A percentile compares a stretch with the other conserved stretches of the same genome.
phyloP scores from a whole-genome alignment of 768 basidiomycete species.

The Cyclocybe aegerita region DNA sequence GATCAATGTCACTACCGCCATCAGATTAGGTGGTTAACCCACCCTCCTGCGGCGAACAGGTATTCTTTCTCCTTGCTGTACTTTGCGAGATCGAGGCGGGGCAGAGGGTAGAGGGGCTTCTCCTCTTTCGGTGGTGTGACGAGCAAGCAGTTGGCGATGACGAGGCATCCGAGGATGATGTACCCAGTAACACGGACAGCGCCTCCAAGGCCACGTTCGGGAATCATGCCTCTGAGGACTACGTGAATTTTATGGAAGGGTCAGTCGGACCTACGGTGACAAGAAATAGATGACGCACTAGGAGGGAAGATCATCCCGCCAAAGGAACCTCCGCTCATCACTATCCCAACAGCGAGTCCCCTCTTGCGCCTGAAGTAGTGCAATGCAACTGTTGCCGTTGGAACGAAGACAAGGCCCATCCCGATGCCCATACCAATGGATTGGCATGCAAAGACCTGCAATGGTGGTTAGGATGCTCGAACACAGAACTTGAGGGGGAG shows the following conservation, averaged over 20 bases:
- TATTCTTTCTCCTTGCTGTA: conserved; percentile 32
- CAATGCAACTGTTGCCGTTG: conserved; percentile 42
- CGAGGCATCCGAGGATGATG: conserved; percentile 22
- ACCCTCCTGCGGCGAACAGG: conserved; percentile 27
- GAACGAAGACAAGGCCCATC: conserved; percentile 51
- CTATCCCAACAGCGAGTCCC: conserved; percentile 36
- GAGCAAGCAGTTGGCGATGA: conserved; percentile 28
- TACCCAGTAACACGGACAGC: conserved; percentile 29
- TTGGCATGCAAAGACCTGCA: conserved; percentile 44
- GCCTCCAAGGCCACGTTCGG: conserved; percentile 24
- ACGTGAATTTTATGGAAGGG: background rate
- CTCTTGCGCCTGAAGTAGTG: conserved; percentile 43
- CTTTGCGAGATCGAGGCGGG: conserved; percentile 24
- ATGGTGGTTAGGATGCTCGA: background rate
- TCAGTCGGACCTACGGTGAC: background rate
- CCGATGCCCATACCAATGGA: conserved; percentile 54
- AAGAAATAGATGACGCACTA: conserved; percentile 17
- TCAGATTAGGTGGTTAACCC: conserved; percentile 3
- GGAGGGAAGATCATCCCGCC: conserved; percentile 34
- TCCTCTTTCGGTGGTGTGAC: conserved; percentile 18
- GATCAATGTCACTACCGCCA: conserved; percentile 8
- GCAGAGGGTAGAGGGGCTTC: conserved; percentile 19
- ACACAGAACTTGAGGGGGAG: too few species aligned
- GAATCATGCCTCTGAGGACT: conserved; percentile 26
- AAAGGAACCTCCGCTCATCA: conserved; percentile 43